A percentile compares a stretch with the other conserved stretches of the same genome.
phyloP scores from a whole-genome alignment of 257 asterid species.

The Solanum microdontum region DNA sequence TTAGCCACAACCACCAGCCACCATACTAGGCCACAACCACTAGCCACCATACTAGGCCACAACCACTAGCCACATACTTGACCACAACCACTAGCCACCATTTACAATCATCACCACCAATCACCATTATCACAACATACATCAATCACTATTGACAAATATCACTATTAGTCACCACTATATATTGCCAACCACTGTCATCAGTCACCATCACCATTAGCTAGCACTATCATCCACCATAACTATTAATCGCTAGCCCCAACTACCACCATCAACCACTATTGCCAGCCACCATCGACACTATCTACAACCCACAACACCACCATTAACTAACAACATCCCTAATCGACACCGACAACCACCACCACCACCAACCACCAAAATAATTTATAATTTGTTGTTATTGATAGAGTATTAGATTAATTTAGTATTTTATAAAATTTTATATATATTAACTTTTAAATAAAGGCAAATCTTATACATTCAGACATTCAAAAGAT shows the following conservation, averaged over 20 bases:
- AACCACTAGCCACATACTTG: no score
- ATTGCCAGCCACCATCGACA: neutral
- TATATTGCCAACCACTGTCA: neutral
- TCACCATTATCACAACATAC: neutral
- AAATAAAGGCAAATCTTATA: neutral
- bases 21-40: neutral
- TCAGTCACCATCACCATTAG: neutral
- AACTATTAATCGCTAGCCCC: neutral
- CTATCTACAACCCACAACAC: neutral
- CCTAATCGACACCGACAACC: neutral
- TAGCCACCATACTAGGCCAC: neutral
- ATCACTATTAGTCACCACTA: neutral
- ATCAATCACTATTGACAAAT: neutral
- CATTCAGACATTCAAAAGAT: neutral
- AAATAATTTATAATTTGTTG: neutral
- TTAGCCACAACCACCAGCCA: neutral
- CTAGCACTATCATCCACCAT: neutral
- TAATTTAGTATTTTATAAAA: neutral
- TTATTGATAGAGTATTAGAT: neutral
- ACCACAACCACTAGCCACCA: neutral
- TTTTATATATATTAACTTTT: neutral
- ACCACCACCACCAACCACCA: neutral
- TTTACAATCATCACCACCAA: neutral
- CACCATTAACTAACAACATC: neutral
- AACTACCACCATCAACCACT: neutral